Evolutionary conservation across 352 stramenopile species (phyloP).

Genomic region (Globisporangium perplexum): DNA sequence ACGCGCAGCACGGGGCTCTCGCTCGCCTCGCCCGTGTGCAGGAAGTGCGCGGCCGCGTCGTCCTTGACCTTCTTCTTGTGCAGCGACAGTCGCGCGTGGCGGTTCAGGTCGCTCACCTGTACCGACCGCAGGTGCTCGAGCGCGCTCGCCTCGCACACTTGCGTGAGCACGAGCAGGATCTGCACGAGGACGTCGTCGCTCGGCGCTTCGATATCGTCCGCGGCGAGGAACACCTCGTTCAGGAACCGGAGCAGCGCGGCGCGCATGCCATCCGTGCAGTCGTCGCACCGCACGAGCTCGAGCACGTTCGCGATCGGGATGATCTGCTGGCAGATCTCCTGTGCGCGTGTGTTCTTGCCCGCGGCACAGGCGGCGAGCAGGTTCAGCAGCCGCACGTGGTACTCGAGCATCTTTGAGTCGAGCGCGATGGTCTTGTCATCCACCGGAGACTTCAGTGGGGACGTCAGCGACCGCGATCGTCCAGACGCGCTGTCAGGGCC

Average conservation of each 20-base stretch:
- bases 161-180: conserved; percentile 25
- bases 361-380: conserved; percentile 54
- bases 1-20: conserved; percentile 33
- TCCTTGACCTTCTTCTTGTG: conserved; percentile 40
- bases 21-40: conserved; percentile 18
- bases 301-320: conserved; percentile 36
- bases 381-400: conserved; percentile 48
- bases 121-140: conserved; percentile 28
- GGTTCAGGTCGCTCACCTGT: conserved; percentile 46
- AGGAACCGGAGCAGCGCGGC: conserved; percentile 50
- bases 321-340: conserved; percentile 69
- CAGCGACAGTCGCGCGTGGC: conserved; percentile 28
- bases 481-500: not conserved
- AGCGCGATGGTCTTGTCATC: conserved; percentile 13
- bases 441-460: conserved; percentile 9
- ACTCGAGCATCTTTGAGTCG: conserved; percentile 38
- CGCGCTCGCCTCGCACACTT: conserved; percentile 27
- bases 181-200: conserved; percentile 30
- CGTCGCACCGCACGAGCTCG: conserved; percentile 24
- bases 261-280: conserved; percentile 49
- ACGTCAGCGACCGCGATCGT: not conserved
- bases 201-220: conserved; percentile 44
- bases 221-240: conserved; percentile 50
- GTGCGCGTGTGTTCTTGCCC: conserved; percentile 51
- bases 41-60: conserved; percentile 17